These are phyloP conservation scores for Pestalotiopsis sp. DNA, from an alignment of 2,329 filamentous ascomycete genomes.

Conservation along the genomic window DNA sequence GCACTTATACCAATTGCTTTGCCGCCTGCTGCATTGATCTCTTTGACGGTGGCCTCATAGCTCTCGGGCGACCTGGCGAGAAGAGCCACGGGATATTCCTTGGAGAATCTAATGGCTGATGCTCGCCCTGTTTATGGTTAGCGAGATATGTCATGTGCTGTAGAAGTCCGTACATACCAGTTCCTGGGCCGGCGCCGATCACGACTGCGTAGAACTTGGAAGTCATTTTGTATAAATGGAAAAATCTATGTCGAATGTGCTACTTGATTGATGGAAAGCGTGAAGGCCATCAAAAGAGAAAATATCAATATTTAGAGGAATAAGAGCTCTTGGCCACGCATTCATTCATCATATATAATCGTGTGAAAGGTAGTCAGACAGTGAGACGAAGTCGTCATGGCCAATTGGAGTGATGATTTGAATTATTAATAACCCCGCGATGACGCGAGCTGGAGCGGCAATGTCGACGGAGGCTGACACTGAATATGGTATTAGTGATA, in stretches of 20 bases:
- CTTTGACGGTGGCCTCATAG: constrained; percentile 63
- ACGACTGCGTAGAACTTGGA: constrained; percentile 63
- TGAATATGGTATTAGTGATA: neutral
- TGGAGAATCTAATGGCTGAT: constrained; percentile 57
- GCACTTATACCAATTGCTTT: constrained; percentile 69
- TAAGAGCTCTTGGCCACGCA: neutral
- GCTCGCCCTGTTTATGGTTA: constrained; percentile 37
- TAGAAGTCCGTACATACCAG: constrained; percentile 33
- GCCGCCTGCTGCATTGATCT: constrained; percentile 68
- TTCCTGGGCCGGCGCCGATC: constrained; percentile 69
- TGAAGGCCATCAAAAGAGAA: neutral
- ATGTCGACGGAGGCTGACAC: neutral
- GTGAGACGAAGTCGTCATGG: neutral
- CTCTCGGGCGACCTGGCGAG: constrained; percentile 67
- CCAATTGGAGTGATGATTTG: neutral
- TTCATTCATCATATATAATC: neutral
- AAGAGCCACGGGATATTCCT: constrained; percentile 70
- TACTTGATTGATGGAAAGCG: neutral
- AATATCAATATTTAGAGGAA: too few species aligned
- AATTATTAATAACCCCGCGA: constrained; percentile 9
- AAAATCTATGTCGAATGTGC: neutral
- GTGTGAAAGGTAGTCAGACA: neutral
- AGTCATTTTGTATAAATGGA: constrained; percentile 14
- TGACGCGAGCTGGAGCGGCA: neutral
- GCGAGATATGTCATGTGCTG: neutral